phyloP scores from a whole-genome alignment of 192 early-diverging fungal species.

The Backusella tarrabulga region DNA sequence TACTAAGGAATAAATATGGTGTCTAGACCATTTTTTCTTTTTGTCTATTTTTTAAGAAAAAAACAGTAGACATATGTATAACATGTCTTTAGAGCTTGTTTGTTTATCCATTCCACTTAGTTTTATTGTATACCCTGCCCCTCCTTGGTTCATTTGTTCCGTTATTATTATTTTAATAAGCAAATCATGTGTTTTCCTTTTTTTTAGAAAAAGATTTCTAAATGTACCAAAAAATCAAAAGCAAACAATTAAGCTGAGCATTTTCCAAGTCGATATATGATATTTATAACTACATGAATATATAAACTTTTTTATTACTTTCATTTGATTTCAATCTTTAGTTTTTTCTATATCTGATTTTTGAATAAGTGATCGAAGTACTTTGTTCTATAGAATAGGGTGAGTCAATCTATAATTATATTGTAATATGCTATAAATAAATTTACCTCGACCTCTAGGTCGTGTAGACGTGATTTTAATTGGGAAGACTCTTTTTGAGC shows the following conservation, averaged over 20 bases:
- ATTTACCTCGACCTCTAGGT: constrained; percentile 34
- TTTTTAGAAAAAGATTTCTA: neutral
- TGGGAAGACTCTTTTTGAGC: constrained; percentile 8
- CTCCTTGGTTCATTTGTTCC: neutral
- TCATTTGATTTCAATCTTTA: neutral
- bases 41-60: neutral
- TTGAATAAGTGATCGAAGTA: constrained; percentile 22
- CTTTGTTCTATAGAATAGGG: constrained; percentile 19
- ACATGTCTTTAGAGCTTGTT: neutral
- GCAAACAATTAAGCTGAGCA: neutral
- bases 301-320: constrained; percentile 2
- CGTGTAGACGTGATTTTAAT: constrained; percentile 23
- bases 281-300: neutral
- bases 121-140: neutral
- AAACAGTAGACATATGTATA: neutral
- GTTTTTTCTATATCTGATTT: constrained; percentile 10
- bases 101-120: neutral
- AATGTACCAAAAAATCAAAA: neutral
- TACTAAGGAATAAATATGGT: neutral
- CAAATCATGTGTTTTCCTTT: neutral
- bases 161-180: neutral
- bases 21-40: neutral
- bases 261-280: neutral
- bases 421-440: neutral
- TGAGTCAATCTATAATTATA: too few species aligned